These are phyloP conservation scores for Debaryomyces coudertii DNA, from an alignment of 1,139 yeast species.

Conservation along the genomic window DNA sequence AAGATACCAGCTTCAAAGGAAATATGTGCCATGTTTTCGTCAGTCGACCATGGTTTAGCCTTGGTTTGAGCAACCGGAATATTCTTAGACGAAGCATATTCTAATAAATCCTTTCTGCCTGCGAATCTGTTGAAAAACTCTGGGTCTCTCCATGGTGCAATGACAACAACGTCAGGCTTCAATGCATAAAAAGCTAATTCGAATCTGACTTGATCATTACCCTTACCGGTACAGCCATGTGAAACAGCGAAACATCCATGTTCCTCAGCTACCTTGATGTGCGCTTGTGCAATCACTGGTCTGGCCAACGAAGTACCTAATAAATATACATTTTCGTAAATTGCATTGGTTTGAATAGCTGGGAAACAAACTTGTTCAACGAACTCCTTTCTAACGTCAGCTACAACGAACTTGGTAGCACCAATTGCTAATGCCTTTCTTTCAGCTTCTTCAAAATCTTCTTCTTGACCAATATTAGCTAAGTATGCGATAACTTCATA, in stretches of 20 bases:
- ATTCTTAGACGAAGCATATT: conserved; percentile 86
- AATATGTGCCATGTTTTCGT: conserved; percentile 97
- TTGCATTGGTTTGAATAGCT: conserved; percentile 95
- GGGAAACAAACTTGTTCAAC: conserved; percentile 94
- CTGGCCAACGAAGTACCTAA: conserved; percentile 97
- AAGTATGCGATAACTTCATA: conserved; percentile 97
- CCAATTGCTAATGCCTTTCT: conserved; percentile 96
- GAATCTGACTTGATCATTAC: conserved; percentile 98
- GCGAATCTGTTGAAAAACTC: conserved; percentile 93
- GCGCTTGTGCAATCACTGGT: conserved; percentile 98
- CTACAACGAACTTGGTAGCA: conserved; percentile 92
- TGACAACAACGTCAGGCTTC: conserved; percentile 94
- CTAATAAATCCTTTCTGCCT: conserved; percentile 94
- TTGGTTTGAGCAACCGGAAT: conserved; percentile 97
- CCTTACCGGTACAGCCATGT: conserved; percentile 99
- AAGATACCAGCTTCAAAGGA: conserved; percentile 98
- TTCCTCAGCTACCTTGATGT: conserved; percentile 92
- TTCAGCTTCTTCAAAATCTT: conserved; percentile 96
- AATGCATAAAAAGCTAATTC: conserved; percentile 95
- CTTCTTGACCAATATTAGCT: conserved; percentile 99
- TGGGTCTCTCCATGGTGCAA: conserved; percentile 99
- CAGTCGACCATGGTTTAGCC: conserved; percentile 99
- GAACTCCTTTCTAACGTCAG: conserved; percentile 92
- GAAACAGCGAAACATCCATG: conserved; percentile 98
- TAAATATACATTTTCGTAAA: conserved; percentile 93